Evolutionary conservation across 441 rosid species (phyloP), one percentile per base, ranked within the genome.

Genomic region (Euphorbia celastroides): DNA sequence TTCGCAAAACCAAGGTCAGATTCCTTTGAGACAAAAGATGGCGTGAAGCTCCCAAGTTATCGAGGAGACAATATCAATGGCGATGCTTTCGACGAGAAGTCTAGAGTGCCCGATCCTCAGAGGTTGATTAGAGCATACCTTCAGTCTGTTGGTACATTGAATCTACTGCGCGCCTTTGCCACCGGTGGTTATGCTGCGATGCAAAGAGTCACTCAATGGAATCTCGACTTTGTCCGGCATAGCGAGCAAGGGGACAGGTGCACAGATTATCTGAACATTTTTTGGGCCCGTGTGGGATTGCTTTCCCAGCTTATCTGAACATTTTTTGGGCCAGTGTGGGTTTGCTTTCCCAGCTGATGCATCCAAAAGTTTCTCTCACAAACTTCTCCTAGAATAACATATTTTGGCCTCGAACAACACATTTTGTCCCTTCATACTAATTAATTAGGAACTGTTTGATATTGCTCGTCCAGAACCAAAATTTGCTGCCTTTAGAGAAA

Each of bases 31-130:
- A 44, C 30, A n/a, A 83, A 79, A 63, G 83, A 83, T 70, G 87
- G 85, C 16, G 79, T 83, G 57, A 73, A 75, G 72, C 76, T 88
- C 34, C 95, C 95, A 1, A 88, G 95, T 79, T 88, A 88, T 69
- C 76, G 90, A 56, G 95, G 95, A 61, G 95, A 88, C 72, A 86
- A 88, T 67, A 75, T 88, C 62, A 88, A 86, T 64, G 90, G 85
- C n/a, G 95, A 88, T 78, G 78, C 90, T 11, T 88, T 88, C 72
- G 86, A 84, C 69, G 83, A 86, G 77, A 80, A 84, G 57, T 78
- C 90, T 3, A 83, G 95, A 78, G 79, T 64, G 23, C 95, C 92
- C 64, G 95, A 88, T 52, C 87, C 87, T 46, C 85, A 83, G 64
- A 83, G 85, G 69, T 51, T 81, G 78, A 72, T 79, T 30, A 79